Percentiles rank a stretch among this genome's conserved stretches.
Evolutionary conservation across 1,284 basidiomycete genomes (phyloP).

Genomic region (Rhodotorula sp.): DNA sequence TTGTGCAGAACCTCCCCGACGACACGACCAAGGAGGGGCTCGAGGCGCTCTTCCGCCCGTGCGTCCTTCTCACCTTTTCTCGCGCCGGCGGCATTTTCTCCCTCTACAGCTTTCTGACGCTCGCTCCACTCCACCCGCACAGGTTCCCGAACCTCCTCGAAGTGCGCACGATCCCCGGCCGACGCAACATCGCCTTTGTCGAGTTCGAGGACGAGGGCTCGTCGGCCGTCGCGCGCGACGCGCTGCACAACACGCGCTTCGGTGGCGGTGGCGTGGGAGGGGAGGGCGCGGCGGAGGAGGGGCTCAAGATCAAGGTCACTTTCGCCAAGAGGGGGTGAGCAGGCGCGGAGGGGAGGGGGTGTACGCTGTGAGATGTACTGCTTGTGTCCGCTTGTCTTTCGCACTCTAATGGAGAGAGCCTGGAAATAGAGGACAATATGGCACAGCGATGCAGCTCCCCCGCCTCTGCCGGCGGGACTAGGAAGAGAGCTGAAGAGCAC

Average conservation of each 20-base stretch:
- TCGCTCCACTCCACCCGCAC: not conserved
- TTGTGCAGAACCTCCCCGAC: slow-evolving; percentile 90
- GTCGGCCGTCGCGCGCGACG: slow-evolving; percentile 87
- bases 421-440: too few relatives aligned
- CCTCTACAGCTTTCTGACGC: not conserved
- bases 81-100: slow-evolving; percentile 18
- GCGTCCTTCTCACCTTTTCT: slow-evolving; percentile 48
- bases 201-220: slow-evolving; percentile 88
- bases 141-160: slow-evolving; percentile 90
- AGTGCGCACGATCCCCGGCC: slow-evolving; percentile 93
- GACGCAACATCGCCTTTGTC: slow-evolving; percentile 94
- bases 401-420: too few relatives aligned
- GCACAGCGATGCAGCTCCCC: too few relatives aligned
- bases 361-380: not conserved
- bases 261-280: slow-evolving; percentile 1
- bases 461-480: too few relatives aligned
- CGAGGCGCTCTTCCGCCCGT: slow-evolving; percentile 84
- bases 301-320: slow-evolving; percentile 78
- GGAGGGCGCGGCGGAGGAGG: slow-evolving; percentile 68
- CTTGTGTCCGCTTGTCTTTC: not conserved
- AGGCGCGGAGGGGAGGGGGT: not conserved
- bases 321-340: slow-evolving; percentile 45
- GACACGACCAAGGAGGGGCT: slow-evolving; percentile 87
- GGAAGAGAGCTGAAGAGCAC: too few relatives aligned
- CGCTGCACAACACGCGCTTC: slow-evolving; percentile 86